Evolutionary conservation across 192 early-diverging fungal genomes (phyloP).

Genomic region (Linnemannia zychae): DNA sequence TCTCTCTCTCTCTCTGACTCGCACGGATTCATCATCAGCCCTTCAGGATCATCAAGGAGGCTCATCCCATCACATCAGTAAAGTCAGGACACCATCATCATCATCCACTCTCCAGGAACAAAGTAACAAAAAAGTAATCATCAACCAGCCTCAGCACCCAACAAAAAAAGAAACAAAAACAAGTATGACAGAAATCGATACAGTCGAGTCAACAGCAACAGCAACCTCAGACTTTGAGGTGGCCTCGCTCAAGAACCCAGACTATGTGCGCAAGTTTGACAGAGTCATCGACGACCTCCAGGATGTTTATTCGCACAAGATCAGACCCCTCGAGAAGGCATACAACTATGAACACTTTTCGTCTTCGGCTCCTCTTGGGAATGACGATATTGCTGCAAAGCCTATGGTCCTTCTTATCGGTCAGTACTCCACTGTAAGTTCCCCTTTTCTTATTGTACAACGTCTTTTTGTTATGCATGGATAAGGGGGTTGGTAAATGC

Average conservation of each 20-base stretch:
- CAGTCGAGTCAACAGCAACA: background rate
- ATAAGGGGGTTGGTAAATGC: too few relatives aligned
- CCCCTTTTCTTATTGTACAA: background rate
- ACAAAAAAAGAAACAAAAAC: background rate
- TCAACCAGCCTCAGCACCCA: background rate
- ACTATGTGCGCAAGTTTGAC: constrained; percentile 53
- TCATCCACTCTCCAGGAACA: background rate
- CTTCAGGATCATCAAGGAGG: background rate
- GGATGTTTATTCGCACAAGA: constrained; percentile 77
- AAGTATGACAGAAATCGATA: background rate
- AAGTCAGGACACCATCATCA: background rate
- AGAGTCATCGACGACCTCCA: constrained; percentile 72
- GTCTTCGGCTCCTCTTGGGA: constrained; percentile 77
- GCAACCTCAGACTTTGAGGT: constrained; percentile 44
- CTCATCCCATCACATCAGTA: background rate
- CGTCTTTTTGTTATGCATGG: background rate
- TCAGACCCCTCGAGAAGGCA: constrained; percentile 76
- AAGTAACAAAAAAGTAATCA: background rate
- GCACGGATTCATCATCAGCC: constrained; percentile 4
- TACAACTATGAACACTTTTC: constrained; percentile 80
- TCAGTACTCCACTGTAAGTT: constrained; percentile 79
- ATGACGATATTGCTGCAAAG: constrained; percentile 85
- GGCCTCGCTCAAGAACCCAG: constrained; percentile 56
- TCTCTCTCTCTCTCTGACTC: background rate
- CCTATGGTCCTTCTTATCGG: constrained; percentile 88